Evolutionary conservation across 805 yeast genomes (phyloP), one percentile per base, ranked within the genome.

Genomic region (Starmera dryadoides): DNA sequence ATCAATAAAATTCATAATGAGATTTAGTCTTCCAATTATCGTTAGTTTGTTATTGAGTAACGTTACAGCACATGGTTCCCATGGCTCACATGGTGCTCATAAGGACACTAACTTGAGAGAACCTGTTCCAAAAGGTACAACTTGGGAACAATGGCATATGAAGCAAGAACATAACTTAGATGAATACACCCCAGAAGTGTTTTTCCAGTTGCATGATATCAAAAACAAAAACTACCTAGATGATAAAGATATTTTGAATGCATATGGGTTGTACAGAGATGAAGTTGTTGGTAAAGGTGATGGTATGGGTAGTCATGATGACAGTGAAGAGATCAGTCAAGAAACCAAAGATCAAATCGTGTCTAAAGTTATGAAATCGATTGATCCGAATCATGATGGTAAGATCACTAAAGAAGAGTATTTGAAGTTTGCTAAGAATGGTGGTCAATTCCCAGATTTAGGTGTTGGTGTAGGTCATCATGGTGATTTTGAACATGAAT

Each of bases 381-480:
- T 87, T 38, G 95, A 87, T 59, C 63, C 70, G 0, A 68, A 88
- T 55, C 59, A 66, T 11, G 89, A 87, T 56, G 83, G 83, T 1
- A 66, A 64, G 37, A 71, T 91, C 9, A 65, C 79, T 5, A 59
- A 75, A 39, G 77, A 78, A 8, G 96, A 87, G 55, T 91, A 88
- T 80, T 50, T 77, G 33, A 63, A 62, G 12, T 89, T 75, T 59
- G 70, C 75, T 8, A 58, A 59, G 2, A 62, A 59, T 11, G 94
- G 94, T 8, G 81, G 83, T 1, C 75, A 75, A 45, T 75, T 91
- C 54, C 97, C 97, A 1, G 97, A 91, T 59, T 78, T 89, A 58
- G 95, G 96, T 8, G 79, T 81, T 42, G 98, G 97, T 23, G 89
- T 86, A 7, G 96, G 96, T 21, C 96, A 89, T 55, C 96, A 89